Evolutionary conservation across 108 stramenopile genomes (phyloP).

Genomic region (Pseudonitzschia delicatissima): DNA sequence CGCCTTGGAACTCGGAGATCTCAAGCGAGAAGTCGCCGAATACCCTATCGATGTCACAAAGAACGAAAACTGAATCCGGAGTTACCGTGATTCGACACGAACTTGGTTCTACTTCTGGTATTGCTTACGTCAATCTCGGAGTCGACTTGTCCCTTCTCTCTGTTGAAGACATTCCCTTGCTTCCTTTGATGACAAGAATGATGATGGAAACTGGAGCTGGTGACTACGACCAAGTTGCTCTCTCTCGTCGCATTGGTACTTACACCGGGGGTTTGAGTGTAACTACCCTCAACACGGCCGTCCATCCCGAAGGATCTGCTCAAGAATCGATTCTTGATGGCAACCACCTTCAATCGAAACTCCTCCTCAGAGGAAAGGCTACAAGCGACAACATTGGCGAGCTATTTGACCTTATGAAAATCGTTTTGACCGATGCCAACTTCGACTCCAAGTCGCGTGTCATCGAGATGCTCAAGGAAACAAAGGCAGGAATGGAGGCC

Average conservation of each 20-base stretch:
- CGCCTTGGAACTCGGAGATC: constrained; percentile 74
- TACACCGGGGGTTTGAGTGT: constrained; percentile 87
- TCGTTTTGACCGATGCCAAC: constrained; percentile 86
- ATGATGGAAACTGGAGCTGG: constrained; percentile 93
- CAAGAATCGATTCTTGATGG: constrained; percentile 55
- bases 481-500: constrained; percentile 70
- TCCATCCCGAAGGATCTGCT: constrained; percentile 55
- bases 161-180: constrained; percentile 83
- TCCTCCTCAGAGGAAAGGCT: constrained; percentile 75
- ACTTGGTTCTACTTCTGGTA: constrained; percentile 88
- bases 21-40: constrained; percentile 84
- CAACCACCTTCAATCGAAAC: constrained; percentile 72
- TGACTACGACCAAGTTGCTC: constrained; percentile 79
- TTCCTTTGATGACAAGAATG: constrained; percentile 86
- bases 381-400: constrained; percentile 88
- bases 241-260: constrained; percentile 78
- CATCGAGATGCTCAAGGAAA: constrained; percentile 91
- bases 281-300: constrained; percentile 55
- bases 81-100: constrained; percentile 86
- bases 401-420: constrained; percentile 80
- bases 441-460: constrained; percentile 84
- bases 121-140: constrained; percentile 80
- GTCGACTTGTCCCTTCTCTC: constrained; percentile 80
- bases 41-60: constrained; percentile 85
- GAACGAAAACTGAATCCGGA: constrained; percentile 70